A percentile compares a stretch with the other conserved stretches of the same genome.
Conservation (phyloP, 495 filamentous ascomycete genomes). For the Chlorociboria aeruginascens region DNA sequence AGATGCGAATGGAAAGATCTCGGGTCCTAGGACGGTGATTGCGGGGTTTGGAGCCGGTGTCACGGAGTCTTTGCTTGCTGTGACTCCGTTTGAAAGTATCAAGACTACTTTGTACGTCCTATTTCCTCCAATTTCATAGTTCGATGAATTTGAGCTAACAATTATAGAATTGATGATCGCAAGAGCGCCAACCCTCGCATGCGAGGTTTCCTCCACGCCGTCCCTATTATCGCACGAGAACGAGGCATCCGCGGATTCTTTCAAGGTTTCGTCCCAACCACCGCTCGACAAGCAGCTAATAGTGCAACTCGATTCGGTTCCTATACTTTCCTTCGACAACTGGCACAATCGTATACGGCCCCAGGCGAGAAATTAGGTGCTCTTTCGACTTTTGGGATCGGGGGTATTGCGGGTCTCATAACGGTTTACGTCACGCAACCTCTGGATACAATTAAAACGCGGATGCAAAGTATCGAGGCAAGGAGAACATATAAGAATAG, state of each 20-base stretch:
- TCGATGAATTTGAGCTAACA: background rate
- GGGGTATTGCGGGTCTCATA: constrained; percentile 78
- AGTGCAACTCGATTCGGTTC: constrained; percentile 80
- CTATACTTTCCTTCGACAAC: constrained; percentile 81
- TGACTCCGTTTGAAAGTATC: constrained; percentile 96
- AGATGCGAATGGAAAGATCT: constrained; percentile 79
- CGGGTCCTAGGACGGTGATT: constrained; percentile 80
- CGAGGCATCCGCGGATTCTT: constrained; percentile 86
- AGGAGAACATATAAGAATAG: constrained; percentile 76
- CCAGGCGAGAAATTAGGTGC: constrained; percentile 91
- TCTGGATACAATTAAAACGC: constrained; percentile 89
- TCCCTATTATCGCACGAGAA: constrained; percentile 74
- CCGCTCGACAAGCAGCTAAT: constrained; percentile 88
- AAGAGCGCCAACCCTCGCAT: constrained; percentile 79
- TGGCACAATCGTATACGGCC: constrained; percentile 83
- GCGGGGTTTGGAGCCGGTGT: constrained; percentile 92
- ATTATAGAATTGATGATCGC: constrained; percentile 76
- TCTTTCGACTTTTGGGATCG: constrained; percentile 82
- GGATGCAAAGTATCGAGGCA: constrained; percentile 96
- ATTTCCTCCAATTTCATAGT: background rate
- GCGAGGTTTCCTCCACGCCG: constrained; percentile 85
- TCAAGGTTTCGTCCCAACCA: constrained; percentile 92
- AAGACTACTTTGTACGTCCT: constrained; percentile 72
- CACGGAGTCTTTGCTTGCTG: constrained; percentile 84
- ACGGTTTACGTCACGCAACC: constrained; percentile 91